A percentile compares a stretch with the other conserved stretches of the same genome.
Conservation (phyloP, 805 yeast species). For the Saccharomycopsis malanga region DNA sequence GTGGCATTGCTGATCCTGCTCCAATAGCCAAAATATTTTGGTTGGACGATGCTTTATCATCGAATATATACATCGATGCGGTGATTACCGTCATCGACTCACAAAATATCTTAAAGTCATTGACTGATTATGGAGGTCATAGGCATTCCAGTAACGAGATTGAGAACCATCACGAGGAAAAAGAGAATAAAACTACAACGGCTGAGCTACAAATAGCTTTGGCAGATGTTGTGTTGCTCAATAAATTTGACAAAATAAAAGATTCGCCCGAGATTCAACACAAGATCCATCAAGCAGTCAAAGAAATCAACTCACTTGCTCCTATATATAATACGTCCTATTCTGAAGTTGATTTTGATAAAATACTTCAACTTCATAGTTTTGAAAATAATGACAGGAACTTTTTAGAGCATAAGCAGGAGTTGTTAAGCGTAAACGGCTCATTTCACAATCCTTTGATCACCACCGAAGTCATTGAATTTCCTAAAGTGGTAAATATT, state of each 20-base stretch:
- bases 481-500: constrained; percentile 17
- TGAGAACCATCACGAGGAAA: constrained; percentile 30
- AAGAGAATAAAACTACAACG: constrained; percentile 51
- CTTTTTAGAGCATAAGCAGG: constrained; percentile 14
- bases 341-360: constrained; percentile 65
- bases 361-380: constrained; percentile 72
- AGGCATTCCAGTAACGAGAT: constrained; percentile 39
- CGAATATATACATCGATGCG: constrained; percentile 85
- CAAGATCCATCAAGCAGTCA: constrained; percentile 35
- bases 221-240: constrained; percentile 77
- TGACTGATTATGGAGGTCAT: constrained; percentile 69
- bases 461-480: constrained; percentile 19
- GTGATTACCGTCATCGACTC: constrained; percentile 82
- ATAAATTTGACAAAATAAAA: constrained; percentile 60
- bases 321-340: constrained; percentile 60
- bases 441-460: constrained; percentile 41
- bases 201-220: constrained; percentile 87
- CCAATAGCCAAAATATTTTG: constrained; percentile 97
- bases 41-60: constrained; percentile 84
- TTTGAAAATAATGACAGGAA: constrained; percentile 43
- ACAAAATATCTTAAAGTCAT: constrained; percentile 53
- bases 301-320: constrained; percentile 58
- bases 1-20: constrained; percentile 96
- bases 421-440: constrained; percentile 24
- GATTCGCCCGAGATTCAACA: constrained; percentile 25